These are phyloP conservation scores for Boletus edulis DNA, from an alignment of 768 basidiomycete genomes.

Conservation along the genomic window DNA sequence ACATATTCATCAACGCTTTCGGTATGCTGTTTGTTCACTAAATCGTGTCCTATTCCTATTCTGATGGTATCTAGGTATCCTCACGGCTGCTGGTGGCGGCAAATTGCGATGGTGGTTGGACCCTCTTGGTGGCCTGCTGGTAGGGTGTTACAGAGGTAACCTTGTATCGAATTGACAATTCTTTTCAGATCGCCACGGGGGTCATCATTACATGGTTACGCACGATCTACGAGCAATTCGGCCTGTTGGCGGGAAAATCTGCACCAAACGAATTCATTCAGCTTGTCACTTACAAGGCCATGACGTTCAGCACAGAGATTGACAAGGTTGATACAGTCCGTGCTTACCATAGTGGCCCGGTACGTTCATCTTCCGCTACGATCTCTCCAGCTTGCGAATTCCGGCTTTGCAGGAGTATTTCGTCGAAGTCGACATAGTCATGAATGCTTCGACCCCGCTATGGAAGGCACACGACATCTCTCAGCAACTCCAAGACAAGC, in stretches of 20 bases:
- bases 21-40: conserved; percentile 39
- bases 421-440: conserved; percentile 94
- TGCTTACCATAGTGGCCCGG: conserved; percentile 89
- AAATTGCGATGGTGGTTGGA: conserved; percentile 83
- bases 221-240: conserved; percentile 81
- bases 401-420: conserved; percentile 64
- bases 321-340: conserved; percentile 87
- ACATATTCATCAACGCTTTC: conserved; percentile 80
- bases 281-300: conserved; percentile 84
- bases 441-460: conserved; percentile 84
- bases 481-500: conserved; percentile 82
- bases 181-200: conserved; percentile 65
- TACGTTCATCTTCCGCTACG: conserved; percentile 26
- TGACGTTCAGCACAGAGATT: conserved; percentile 86
- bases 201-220: conserved; percentile 76
- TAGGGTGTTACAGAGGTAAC: conserved; percentile 34
- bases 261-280: conserved; percentile 91
- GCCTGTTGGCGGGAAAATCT: conserved; percentile 85
- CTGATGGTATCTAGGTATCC: conserved; percentile 50
- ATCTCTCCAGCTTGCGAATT: neutral
- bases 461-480: conserved; percentile 87
- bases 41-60: neutral
- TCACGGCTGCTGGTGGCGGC: conserved; percentile 82
- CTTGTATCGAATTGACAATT: neutral
- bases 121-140: conserved; percentile 74